Base-by-base conservation (phyloP, 345 rosid genomes). In the Citrus trifoliata region DNA sequence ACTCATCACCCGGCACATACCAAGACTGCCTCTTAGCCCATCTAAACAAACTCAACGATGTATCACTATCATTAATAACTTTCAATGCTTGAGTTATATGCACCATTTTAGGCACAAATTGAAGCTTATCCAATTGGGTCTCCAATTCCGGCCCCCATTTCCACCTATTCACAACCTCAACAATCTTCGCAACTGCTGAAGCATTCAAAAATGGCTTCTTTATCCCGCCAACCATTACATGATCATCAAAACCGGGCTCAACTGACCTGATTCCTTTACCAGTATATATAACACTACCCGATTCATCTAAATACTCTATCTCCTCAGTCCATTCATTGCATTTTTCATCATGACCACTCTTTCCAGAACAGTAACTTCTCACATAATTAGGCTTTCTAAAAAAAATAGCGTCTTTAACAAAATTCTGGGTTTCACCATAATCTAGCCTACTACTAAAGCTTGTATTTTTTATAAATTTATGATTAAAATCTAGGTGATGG, bases 91-190 rank as follows among this genome's bases (percentile, higher is more conserved):
- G 97, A 53, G 74, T 79, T 30, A 90, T 73, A 78, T 92, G 99
- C 81, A 87, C 90, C 98, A 90, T 94, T 73, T 79, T 92, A 1
- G 99, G 99, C 76, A 88, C 84, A 60, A 94, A 96, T 77, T 93
- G 99, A 61, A 96, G 87, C 79, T 87, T 93, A 72, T 93, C 93
- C 83, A 96, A 82, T 4, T 96, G 98, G 32, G 85, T 89, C 85
- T 96, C 99, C 73, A 96, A 79, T 84, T 94, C 97, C 0, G 95
- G 98, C n/a, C 99, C 99, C 99, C 99, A 96, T 85, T 88, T 94
- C 98, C 99, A 96, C 85, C 98, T 87, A 87, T 88, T 90, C 63
- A 92, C 95, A 79, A 93, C 87, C 83, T 96, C 99, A 74, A 93
- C 95, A 74, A 94, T 89, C 90, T 96, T 94, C 0, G 97, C 91